Evolutionary conservation across 768 basidiomycete species (phyloP).

Genomic region (Mycena crocata): DNA sequence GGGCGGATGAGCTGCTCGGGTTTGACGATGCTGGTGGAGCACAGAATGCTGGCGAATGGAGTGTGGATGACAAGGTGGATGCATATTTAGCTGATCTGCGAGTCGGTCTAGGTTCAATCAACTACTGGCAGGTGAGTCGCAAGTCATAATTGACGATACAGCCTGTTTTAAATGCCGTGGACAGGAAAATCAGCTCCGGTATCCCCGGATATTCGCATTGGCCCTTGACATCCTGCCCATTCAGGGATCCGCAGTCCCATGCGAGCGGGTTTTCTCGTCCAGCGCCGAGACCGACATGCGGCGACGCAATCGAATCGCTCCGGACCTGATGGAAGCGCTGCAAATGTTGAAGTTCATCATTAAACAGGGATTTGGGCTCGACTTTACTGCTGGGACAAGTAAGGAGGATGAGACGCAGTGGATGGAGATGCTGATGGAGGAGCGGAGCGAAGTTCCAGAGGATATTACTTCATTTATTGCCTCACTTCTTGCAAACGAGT

Average conservation of each 20-base stretch:
- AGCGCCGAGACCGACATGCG: neutral
- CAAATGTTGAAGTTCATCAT: neutral
- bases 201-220: neutral
- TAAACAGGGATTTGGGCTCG: neutral
- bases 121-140: slow-evolving; percentile 5
- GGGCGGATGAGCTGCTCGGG: slow-evolving; percentile 3
- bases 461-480: no score
- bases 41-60: neutral
- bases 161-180: no score
- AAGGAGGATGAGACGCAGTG: neutral
- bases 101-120: neutral
- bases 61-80: neutral
- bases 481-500: no score
- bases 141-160: neutral
- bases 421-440: neutral
- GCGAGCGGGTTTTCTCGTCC: neutral
- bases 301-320: neutral
- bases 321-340: neutral
- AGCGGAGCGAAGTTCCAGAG: neutral
- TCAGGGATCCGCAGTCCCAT: neutral
- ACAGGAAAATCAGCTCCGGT: neutral
- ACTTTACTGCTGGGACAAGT: neutral
- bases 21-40: neutral
- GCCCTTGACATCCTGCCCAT: neutral
- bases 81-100: neutral